Evolutionary conservation across 83 land plant species (phyloP).

Genomic region (Diphasiastrum complanatum): DNA sequence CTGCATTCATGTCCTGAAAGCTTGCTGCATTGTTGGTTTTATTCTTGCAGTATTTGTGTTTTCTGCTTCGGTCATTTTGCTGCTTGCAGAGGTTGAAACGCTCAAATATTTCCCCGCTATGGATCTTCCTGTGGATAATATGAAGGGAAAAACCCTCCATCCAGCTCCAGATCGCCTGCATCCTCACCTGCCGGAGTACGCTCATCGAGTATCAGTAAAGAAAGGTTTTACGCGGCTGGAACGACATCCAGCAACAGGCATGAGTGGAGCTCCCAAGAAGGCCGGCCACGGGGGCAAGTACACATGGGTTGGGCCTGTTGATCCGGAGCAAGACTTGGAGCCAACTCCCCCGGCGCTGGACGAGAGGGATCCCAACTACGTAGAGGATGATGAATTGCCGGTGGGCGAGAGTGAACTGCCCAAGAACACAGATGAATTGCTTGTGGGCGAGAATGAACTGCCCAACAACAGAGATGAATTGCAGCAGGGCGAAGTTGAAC

Average conservation of each 20-base stretch:
- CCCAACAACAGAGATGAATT: no score
- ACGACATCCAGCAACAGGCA: constrained; percentile 50
- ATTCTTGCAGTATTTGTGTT: no score
- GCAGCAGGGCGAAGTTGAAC: no score
- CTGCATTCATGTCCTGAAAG: no score
- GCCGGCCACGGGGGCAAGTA: constrained; percentile 86
- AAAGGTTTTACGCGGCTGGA: constrained; percentile 36
- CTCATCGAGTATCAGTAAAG: constrained; percentile 13
- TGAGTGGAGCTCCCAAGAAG: constrained; percentile 64
- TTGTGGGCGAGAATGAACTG: no score
- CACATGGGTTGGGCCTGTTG: constrained; percentile 60
- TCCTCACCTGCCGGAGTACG: constrained; percentile 12
- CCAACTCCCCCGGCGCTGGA: constrained; percentile 33
- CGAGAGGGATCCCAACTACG: constrained; percentile 56
- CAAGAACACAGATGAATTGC: no score
- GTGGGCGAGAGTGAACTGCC: constrained; percentile 3
- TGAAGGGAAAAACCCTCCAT: no score
- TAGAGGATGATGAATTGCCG: constrained; percentile 32
- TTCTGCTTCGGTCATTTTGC: no score
- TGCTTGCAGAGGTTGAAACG: no score
- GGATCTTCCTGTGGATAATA: no score
- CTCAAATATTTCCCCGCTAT: no score
- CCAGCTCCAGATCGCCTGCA: constrained; percentile 1
- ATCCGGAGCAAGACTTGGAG: constrained; percentile 16
- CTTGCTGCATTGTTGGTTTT: no score